Conservation (phyloP, 371 early-diverging fungal species). For the Mortierella sp. region DNA sequence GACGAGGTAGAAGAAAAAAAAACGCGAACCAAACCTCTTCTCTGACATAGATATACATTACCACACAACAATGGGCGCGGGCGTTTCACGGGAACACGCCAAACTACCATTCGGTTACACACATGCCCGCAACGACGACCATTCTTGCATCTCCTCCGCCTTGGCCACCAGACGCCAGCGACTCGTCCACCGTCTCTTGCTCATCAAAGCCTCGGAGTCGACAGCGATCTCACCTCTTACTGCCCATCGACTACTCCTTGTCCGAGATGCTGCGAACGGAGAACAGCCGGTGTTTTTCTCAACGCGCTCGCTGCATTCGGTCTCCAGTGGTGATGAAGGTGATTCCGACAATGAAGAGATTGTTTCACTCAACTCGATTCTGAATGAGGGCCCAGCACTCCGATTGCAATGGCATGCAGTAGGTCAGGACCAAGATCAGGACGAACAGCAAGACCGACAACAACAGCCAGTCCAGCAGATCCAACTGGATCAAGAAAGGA, state of each 20-base stretch:
- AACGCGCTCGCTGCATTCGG: slow-evolving; percentile 7
- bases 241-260: slow-evolving; percentile 7
- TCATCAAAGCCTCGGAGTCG: slow-evolving; percentile 29
- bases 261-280: slow-evolving; percentile 20
- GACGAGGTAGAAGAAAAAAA: no score
- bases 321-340: slow-evolving; percentile 6
- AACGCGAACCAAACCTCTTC: slow-evolving; percentile 5
- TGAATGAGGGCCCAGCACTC: slow-evolving; percentile 42
- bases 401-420: slow-evolving; percentile 36
- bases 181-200: slow-evolving; percentile 26
- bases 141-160: slow-evolving; percentile 10
- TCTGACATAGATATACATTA: neutral
- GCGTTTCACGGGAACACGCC: slow-evolving; percentile 47
- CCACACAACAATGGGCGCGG: slow-evolving; percentile 24
- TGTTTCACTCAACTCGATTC: slow-evolving; percentile 38
- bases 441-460: neutral
- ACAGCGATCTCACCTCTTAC: slow-evolving; percentile 29
- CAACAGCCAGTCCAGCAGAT: neutral
- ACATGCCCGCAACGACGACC: slow-evolving; percentile 39
- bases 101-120: slow-evolving; percentile 46
- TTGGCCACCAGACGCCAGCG: slow-evolving; percentile 22
- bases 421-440: slow-evolving; percentile 23
- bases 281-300: neutral
- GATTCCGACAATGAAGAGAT: slow-evolving; percentile 29
- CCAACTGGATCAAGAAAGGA: no score